Conservation (phyloP, 768 basidiomycete genomes). For the Suillus lakei region DNA sequence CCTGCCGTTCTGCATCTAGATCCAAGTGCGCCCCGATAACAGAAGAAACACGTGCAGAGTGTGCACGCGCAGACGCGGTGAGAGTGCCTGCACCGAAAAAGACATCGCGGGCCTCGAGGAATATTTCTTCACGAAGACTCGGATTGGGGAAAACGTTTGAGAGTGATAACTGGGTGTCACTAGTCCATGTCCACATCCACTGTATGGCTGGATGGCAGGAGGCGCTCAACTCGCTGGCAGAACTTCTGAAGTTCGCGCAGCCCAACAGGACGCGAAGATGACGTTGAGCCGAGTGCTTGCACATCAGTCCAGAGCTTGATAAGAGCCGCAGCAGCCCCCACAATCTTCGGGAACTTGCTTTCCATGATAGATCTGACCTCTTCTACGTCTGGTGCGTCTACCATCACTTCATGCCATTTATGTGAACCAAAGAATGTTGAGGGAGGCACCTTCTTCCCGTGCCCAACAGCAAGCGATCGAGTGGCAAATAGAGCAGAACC, state of each 20-base stretch:
- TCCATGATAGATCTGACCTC: conserved; percentile 78
- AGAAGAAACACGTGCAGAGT: conserved; percentile 52
- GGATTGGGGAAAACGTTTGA: conserved; percentile 65
- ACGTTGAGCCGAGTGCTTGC: conserved; percentile 50
- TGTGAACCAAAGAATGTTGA: conserved; percentile 85
- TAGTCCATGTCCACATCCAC: conserved; percentile 46
- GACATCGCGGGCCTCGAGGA: conserved; percentile 85
- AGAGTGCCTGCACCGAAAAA: conserved; percentile 80
- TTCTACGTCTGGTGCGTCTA: conserved; percentile 61
- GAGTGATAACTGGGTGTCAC: conserved; percentile 40
- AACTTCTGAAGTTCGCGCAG: conserved; percentile 85
- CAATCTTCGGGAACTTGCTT: conserved; percentile 66
- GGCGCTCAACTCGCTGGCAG: conserved; percentile 69
- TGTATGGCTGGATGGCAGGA: conserved; percentile 56
- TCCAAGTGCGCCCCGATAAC: conserved; percentile 66
- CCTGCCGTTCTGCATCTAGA: conserved; percentile 68
- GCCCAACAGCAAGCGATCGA: conserved; percentile 61
- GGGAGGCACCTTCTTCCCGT: conserved; percentile 51
- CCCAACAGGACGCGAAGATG: conserved; percentile 66
- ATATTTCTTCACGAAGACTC: conserved; percentile 84
- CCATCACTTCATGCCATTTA: conserved; percentile 74
- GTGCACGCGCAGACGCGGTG: conserved; percentile 54
- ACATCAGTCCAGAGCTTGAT: conserved; percentile 75
- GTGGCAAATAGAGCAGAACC: conserved; percentile 91
- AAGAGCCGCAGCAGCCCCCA: conserved; percentile 53